phyloP scores from a whole-genome alignment of 768 basidiomycete species.

The Rhizopogon sp. region DNA sequence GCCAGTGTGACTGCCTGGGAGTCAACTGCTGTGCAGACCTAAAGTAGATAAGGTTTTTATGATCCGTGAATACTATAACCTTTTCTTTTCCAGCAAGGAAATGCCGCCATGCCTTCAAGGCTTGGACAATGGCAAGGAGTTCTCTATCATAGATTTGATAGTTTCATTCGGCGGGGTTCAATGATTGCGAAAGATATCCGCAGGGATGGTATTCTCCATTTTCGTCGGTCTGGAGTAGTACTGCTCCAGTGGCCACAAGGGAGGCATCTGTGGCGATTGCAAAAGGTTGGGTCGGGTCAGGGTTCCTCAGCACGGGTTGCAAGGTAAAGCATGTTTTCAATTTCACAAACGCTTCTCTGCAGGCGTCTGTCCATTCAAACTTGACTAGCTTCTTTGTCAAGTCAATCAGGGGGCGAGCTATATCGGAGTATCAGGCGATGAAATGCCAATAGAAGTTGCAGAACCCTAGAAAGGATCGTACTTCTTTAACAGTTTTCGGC shows the following conservation, averaged over 20 bases:
- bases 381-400: background rate
- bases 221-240: background rate
- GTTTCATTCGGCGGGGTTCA: background rate
- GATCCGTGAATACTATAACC: slow-evolving; percentile 46
- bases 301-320: background rate
- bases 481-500: slow-evolving; percentile 25
- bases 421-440: slow-evolving; percentile 29
- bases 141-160: background rate
- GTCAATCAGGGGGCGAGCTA: slow-evolving; percentile 16
- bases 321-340: background rate
- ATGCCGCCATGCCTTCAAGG: no score
- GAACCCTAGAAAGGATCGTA: slow-evolving; percentile 41
- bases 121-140: no score
- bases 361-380: slow-evolving; percentile 15
- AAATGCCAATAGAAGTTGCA: slow-evolving; percentile 41
- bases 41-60: slow-evolving; percentile 42
- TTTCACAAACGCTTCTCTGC: background rate
- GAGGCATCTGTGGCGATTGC: background rate
- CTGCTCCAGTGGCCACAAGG: background rate
- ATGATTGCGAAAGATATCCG: background rate
- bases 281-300: slow-evolving; percentile 1
- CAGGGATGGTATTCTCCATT: background rate
- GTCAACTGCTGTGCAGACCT: no score
- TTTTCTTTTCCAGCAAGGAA: no score
- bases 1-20: no score